phyloP scores from a whole-genome alignment of 371 early-diverging fungal genomes.

The Mortierella sp. region DNA sequence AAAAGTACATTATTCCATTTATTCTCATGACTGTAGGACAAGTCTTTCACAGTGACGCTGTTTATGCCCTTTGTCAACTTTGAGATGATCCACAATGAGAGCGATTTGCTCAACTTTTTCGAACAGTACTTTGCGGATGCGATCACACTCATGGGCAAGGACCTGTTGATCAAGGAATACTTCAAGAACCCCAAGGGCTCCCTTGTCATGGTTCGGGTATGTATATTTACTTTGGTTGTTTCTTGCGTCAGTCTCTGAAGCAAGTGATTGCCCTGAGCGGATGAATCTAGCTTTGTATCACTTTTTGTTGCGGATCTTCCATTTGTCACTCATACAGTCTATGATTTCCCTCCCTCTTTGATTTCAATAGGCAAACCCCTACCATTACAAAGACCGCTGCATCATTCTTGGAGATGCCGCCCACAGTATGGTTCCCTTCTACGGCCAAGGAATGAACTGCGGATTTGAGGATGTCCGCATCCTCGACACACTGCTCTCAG shows the following conservation, averaged over 20 bases:
- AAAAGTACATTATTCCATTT: too few species aligned
- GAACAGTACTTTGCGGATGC: constrained; percentile 87
- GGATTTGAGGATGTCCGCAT: constrained; percentile 96
- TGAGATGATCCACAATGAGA: constrained; percentile 79
- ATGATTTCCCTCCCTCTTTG: background rate
- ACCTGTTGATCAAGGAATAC: constrained; percentile 78
- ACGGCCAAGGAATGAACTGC: constrained; percentile 98
- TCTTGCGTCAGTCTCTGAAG: background rate
- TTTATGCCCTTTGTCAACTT: constrained; percentile 95
- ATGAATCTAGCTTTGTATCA: too few species aligned
- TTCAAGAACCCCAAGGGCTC: constrained; percentile 90
- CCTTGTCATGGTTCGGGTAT: constrained; percentile 85
- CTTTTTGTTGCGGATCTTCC: background rate
- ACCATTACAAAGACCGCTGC: constrained; percentile 81
- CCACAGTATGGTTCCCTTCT: constrained; percentile 99
- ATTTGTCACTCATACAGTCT: background rate
- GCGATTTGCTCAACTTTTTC: constrained; percentile 83
- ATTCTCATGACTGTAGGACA: constrained; percentile 68
- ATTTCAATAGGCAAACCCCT: constrained; percentile 79
- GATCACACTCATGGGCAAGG: constrained; percentile 84
- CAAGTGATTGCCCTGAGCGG: too few species aligned
- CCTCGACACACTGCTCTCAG: constrained; percentile 78
- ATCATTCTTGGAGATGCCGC: constrained; percentile 97
- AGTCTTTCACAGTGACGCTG: constrained; percentile 95
- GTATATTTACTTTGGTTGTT: background rate